Percentiles rank a stretch among this genome's conserved stretches.
phyloP scores from a whole-genome alignment of 2,329 filamentous ascomycete species.

The Trichoderma sp. region DNA sequence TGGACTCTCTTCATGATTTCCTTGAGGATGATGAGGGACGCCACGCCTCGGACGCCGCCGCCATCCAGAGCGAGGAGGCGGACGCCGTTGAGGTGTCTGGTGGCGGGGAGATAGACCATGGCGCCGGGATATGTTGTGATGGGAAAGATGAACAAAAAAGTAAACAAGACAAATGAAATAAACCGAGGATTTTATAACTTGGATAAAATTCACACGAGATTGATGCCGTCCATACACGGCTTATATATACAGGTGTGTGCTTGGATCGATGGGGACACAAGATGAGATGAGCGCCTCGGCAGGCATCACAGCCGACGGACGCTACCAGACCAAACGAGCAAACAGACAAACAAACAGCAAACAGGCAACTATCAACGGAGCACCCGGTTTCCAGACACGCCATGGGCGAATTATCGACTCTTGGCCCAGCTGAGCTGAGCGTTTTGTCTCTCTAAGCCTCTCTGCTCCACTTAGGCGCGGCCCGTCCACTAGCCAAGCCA shows the following conservation, averaged over 20 bases:
- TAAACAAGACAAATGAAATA: neutral
- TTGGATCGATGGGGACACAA: neutral
- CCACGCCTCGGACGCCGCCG: slow-evolving; percentile 15
- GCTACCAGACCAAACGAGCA: neutral
- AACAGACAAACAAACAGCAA: neutral
- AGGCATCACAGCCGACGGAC: neutral
- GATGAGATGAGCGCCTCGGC: neutral
- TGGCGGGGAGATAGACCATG: slow-evolving; percentile 18
- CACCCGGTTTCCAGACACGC: slow-evolving; percentile 16
- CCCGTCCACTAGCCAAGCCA: slow-evolving; percentile 15
- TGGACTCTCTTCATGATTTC: slow-evolving; percentile 21
- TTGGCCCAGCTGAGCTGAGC: slow-evolving; percentile 8
- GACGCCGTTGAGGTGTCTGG: slow-evolving; percentile 16
- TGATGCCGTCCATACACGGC: neutral
- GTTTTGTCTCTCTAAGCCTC: neutral
- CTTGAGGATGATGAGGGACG: slow-evolving; percentile 11
- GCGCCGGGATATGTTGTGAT: neutral
- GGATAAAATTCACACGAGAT: neutral
- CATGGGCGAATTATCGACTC: slow-evolving; percentile 8
- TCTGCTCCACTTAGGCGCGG: slow-evolving; percentile 10
- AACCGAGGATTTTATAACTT: too few relatives aligned
- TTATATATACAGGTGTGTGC: neutral
- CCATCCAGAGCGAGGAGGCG: slow-evolving; percentile 19
- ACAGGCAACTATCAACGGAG: slow-evolving; percentile 2
- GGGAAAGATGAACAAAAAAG: neutral